A percentile compares a stretch with the other conserved stretches of the same genome.
phyloP scores from a whole-genome alignment of 306 rosid species.

The Carpinus fangiana region DNA sequence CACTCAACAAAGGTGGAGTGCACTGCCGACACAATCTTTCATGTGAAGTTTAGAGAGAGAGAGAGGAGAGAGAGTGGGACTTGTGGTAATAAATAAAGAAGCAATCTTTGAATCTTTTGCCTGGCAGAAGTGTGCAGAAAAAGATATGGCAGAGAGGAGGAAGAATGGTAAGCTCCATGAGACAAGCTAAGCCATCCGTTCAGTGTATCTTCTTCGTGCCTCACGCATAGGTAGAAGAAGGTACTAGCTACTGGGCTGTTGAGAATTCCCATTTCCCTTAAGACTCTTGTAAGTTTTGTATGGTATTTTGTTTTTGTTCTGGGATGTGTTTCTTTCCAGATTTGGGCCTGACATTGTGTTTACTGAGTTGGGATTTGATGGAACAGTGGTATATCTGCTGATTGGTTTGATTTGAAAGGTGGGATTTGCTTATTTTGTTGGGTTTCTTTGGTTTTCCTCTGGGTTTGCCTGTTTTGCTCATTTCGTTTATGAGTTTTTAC shows the following conservation, averaged over 20 bases:
- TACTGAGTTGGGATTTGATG: conserved; percentile 20
- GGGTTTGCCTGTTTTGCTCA: conserved; percentile 9
- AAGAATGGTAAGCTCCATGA: conserved; percentile 26
- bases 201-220: conserved; percentile 29
- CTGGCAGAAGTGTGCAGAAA: conserved; percentile 21
- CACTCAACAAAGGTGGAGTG: conserved; percentile 7
- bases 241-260: conserved; percentile 9
- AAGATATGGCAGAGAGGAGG: conserved; percentile 19
- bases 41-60: conserved; percentile 3
- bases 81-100: conserved; percentile 20
- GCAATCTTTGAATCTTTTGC: conserved; percentile 11
- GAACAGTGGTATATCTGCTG: conserved; percentile 15
- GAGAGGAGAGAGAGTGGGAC: not conserved
- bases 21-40: conserved; percentile 42
- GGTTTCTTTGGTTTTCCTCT: conserved; percentile 23
- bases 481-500: not conserved
- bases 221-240: conserved; percentile 33
- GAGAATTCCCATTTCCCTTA: conserved; percentile 13
- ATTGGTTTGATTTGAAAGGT: conserved; percentile 12
- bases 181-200: conserved; percentile 25
- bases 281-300: conserved; percentile 49
- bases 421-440: conserved; percentile 27
- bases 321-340: not conserved
- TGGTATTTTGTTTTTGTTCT: not conserved
- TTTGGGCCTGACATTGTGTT: conserved; percentile 20